These are phyloP conservation scores for Fusarium papillatum DNA, from an alignment of 2,329 filamentous ascomycete species.

Conservation along the genomic window DNA sequence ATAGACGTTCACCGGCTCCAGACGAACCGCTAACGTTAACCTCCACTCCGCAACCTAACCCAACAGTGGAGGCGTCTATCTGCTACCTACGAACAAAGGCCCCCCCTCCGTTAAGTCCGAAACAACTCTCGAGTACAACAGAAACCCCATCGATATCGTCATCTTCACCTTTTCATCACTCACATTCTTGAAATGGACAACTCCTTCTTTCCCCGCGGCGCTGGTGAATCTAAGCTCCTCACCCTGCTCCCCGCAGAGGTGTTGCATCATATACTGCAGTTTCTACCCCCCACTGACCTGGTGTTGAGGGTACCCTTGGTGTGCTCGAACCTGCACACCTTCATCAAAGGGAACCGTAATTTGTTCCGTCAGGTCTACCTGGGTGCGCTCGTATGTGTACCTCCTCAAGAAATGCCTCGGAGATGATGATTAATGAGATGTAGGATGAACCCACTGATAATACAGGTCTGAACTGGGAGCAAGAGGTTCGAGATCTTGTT, in stretches of 20 bases:
- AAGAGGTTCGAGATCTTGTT: conserved; percentile 58
- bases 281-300: conserved; percentile 70
- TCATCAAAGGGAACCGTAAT: conserved; percentile 68
- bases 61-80: not conserved
- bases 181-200: conserved; percentile 17
- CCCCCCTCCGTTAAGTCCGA: conserved; percentile 33
- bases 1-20: not conserved
- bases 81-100: not conserved
- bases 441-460: conserved; percentile 52
- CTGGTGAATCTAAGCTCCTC: conserved; percentile 34
- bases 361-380: conserved; percentile 76
- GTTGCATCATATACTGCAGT: conserved; percentile 70
- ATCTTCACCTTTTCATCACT: conserved; percentile 15
- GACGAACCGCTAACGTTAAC: conserved; percentile 12
- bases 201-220: not conserved
- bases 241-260: conserved; percentile 70
- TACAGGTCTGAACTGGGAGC: conserved; percentile 56
- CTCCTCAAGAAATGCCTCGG: not conserved
- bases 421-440: not conserved
- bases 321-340: conserved; percentile 65
- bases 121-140: not conserved
- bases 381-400: conserved; percentile 62
- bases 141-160: conserved; percentile 29
- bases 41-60: conserved; percentile 1
- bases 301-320: conserved; percentile 60